A percentile compares a stretch with the other conserved stretches of the same genome.
Evolutionary conservation across 768 basidiomycete genomes (phyloP).

Genomic region (Paxillus ammoniavirescens): DNA sequence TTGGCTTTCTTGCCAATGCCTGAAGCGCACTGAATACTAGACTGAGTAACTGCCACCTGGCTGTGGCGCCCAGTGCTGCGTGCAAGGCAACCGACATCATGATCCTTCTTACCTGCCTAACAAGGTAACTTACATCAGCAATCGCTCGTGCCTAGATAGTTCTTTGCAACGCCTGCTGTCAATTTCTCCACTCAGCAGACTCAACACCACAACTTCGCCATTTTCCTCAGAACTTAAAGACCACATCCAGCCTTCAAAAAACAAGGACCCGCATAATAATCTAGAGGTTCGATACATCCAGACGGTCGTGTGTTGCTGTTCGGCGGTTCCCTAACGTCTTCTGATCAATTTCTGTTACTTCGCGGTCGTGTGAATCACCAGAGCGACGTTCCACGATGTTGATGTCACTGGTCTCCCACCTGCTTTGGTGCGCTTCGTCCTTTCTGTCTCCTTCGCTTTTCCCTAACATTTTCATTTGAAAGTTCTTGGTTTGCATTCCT

Average conservation of each 20-base stretch:
- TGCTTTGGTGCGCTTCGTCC: constrained; percentile 40
- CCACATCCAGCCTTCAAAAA: neutral
- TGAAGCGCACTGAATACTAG: too few species aligned
- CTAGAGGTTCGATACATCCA: neutral
- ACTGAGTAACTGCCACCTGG: too few species aligned
- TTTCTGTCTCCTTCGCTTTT: neutral
- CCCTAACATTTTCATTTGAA: neutral
- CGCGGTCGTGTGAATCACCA: neutral
- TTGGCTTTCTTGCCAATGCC: too few species aligned
- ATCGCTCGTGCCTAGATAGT: neutral
- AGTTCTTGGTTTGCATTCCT: constrained; percentile 75
- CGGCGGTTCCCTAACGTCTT: neutral
- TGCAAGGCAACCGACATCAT: too few species aligned
- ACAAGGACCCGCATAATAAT: neutral
- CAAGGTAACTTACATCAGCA: neutral
- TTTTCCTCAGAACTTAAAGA: neutral
- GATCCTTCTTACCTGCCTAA: too few species aligned
- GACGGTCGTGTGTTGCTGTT: neutral
- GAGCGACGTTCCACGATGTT: constrained; percentile 38
- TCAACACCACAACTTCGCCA: neutral
- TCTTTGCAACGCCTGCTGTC: too few species aligned
- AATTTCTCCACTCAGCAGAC: too few species aligned
- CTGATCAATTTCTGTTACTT: neutral
- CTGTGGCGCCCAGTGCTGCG: too few species aligned
- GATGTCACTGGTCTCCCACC: constrained; percentile 46